These are phyloP conservation scores for Aspergillus tamarii DNA, from an alignment of 2,329 filamentous ascomycete species.

Conservation along the genomic window DNA sequence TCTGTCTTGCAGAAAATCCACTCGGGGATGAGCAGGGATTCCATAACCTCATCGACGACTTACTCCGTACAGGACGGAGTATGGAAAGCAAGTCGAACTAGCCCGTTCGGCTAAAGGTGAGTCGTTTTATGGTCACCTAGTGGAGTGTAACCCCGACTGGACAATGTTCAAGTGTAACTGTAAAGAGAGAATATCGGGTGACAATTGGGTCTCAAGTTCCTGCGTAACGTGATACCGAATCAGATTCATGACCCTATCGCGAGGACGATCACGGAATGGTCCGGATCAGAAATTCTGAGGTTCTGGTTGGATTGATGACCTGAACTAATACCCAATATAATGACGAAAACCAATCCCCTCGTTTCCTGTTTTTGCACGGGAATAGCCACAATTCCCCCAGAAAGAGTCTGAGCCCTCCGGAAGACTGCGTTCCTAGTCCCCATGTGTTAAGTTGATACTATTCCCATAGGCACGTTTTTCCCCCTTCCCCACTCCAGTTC, in stretches of 20 bases:
- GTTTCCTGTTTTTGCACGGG: not conserved
- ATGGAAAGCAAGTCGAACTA: not conserved
- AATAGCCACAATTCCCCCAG: not conserved
- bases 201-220: constrained; percentile 3
- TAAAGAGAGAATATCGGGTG: not conserved
- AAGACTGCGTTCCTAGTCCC: constrained; percentile 5
- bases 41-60: no score
- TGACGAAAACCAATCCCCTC: constrained; percentile 1
- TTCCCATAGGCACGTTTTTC: not conserved
- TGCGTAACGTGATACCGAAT: not conserved
- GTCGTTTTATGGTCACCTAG: not conserved
- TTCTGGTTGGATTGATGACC: not conserved
- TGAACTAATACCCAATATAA: not conserved
- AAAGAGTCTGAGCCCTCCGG: not conserved
- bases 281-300: not conserved
- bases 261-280: constrained; percentile 1
- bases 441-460: not conserved
- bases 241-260: not conserved
- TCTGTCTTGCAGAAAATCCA: not conserved
- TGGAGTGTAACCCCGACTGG: not conserved
- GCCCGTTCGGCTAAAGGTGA: not conserved
- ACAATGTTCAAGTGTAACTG: not conserved
- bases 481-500: not conserved
- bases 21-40: not conserved
- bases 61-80: no score